Base-by-base conservation (phyloP, 441 rosid genomes). In the Mallotus japonicus region DNA sequence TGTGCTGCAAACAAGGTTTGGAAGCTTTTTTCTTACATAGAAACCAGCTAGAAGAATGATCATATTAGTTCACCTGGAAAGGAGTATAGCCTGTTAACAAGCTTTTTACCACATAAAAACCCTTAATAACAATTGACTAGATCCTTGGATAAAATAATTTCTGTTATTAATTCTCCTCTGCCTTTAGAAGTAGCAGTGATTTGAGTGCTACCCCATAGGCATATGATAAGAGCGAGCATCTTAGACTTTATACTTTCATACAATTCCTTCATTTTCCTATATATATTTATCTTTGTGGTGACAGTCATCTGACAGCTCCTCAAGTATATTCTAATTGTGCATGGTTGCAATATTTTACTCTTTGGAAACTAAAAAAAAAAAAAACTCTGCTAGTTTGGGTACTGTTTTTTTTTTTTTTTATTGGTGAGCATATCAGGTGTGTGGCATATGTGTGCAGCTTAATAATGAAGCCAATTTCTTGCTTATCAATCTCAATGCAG, bases 401-500 rank as follows among this genome's bases (percentile, higher is more conserved):
- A 24, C 24, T n/a, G 8, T n/a, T n/a, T 20, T 17, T 4, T 62
- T 19, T 22, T 1, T 49, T 6, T 70, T 5, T 59, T 9, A 15
- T 62, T 19, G 14, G 13, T 68, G 37, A 15, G 40, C 8, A 50
- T 19, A 50, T 32, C 24, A 40, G 40, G 57, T 54, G 69, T 10
- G 28, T 15, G 19, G 40, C 50, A 22, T 53, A 13, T 65, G 65
- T 16, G 20, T 1, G 10, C 54, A 14, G 34, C 42, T 70, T 53
- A 11, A 47, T 24, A 57, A 44, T 65, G 22, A 40, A 51, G 54
- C 78, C 77, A 72, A 73, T 71, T 53, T 51, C 57, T 67, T 61
- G 64, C 53, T 75, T 28, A 1, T 28, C 32, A 28, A 28, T 79
- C 56, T 19, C 62, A 40, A 53, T 67, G 64, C 87, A 93, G 96